These are phyloP conservation scores for Acanthamoeba rhysodes DNA, from an alignment of 208 protist genomes.

Conservation along the genomic window DNA sequence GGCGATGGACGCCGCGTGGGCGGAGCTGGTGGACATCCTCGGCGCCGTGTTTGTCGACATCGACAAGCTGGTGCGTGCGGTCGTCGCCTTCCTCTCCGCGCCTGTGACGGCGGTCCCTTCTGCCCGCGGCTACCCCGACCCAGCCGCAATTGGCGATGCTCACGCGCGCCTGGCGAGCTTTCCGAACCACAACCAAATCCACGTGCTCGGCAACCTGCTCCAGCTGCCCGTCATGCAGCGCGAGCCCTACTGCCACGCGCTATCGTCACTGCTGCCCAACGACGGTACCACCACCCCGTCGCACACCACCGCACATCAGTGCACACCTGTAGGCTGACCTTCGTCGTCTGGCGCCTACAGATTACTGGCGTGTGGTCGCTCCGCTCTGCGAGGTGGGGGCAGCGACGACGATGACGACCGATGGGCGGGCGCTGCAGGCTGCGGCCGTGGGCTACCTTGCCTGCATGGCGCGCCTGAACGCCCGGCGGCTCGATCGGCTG, in stretches of 20 bases:
- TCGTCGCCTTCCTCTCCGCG: not conserved
- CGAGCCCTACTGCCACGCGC: not conserved
- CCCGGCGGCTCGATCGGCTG: not conserved
- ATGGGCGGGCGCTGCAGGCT: not conserved
- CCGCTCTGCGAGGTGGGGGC: not conserved
- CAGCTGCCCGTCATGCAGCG: not conserved
- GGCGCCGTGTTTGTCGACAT: not conserved
- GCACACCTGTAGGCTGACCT: no score
- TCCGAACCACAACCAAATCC: slow-evolving; percentile 51
- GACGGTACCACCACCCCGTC: not conserved
- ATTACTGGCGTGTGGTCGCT: slow-evolving; percentile 21
- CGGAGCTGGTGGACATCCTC: not conserved
- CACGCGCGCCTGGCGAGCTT: not conserved
- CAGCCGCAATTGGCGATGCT: not conserved
- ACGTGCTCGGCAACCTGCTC: slow-evolving; percentile 45
- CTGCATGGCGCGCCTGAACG: not conserved
- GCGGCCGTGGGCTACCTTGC: not conserved
- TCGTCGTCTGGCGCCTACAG: no score
- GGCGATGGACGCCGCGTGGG: slow-evolving; percentile 2
- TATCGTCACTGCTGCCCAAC: not conserved
- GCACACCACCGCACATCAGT: not conserved
- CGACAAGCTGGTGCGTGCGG: not conserved
- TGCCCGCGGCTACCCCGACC: not conserved
- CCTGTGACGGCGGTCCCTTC: not conserved
- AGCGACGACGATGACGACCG: not conserved